Evolutionary conservation across 345 rosid genomes (phyloP).

Genomic region (Eucalyptus decipiens): DNA sequence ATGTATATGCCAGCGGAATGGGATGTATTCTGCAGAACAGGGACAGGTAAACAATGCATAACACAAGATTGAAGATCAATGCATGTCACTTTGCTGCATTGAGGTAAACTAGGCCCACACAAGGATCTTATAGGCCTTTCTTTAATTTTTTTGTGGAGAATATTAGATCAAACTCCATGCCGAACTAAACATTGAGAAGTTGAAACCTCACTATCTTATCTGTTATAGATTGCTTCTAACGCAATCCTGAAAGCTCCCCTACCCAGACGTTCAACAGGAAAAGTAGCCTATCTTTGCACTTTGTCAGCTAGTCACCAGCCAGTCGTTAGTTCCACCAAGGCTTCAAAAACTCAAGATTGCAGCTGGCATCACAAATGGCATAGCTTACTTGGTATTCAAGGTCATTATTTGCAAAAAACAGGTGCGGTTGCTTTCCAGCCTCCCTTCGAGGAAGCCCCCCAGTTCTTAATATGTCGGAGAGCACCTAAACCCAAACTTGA

Average conservation of each 20-base stretch:
- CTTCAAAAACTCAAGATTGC: background rate
- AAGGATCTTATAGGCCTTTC: background rate
- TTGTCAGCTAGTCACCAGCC: constrained; percentile 11
- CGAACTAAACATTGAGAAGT: background rate
- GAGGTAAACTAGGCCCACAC: background rate
- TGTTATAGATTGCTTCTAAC: constrained; percentile 64
- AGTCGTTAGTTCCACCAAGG: background rate
- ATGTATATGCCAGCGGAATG: constrained; percentile 39
- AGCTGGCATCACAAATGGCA: background rate
- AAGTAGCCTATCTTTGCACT: constrained; percentile 49
- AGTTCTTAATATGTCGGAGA: constrained; percentile 68
- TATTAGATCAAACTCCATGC: background rate
- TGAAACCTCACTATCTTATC: constrained; percentile 14
- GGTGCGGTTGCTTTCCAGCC: constrained; percentile 25
- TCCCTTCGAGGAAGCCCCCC: constrained; percentile 80
- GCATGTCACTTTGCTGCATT: background rate
- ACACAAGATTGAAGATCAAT: background rate
- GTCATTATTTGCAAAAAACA: constrained; percentile 74
- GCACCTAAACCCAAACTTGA: constrained; percentile 36
- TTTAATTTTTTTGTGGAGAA: background rate
- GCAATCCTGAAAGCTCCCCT: constrained; percentile 92
- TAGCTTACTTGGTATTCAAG: constrained; percentile 68
- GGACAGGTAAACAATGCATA: background rate
- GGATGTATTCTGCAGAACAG: constrained; percentile 41
- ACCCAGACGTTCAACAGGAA: constrained; percentile 86